Percentiles rank a stretch among this genome's conserved stretches.
These are phyloP conservation scores for Xylariaceae sp. DNA, from an alignment of 2,329 filamentous ascomycete species.

Conservation along the genomic window DNA sequence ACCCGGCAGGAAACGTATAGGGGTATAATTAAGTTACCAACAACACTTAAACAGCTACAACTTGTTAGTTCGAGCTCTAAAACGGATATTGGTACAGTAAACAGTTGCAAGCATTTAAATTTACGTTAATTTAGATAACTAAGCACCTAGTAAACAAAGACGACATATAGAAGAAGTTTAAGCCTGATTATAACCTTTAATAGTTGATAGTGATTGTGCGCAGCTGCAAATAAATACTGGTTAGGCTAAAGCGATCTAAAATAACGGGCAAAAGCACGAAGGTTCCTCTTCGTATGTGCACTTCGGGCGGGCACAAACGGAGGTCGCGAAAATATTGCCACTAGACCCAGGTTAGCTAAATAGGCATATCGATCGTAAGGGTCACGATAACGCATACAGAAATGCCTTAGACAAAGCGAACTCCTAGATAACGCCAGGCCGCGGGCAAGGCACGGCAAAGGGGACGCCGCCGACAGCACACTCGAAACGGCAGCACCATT, in stretches of 20 bases:
- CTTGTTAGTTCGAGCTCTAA: too few relatives aligned
- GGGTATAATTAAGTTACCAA: too few relatives aligned
- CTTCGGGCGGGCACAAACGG: conserved; percentile 1
- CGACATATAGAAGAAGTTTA: conserved; percentile 2
- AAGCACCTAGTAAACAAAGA: not conserved
- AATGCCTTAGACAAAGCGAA: conserved; percentile 1
- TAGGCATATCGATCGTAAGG: conserved; percentile 2
- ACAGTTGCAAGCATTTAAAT: too few relatives aligned
- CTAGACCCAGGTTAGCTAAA: conserved; percentile 3
- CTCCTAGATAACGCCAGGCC: conserved; percentile 1
- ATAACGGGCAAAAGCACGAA: not conserved
- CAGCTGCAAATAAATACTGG: conserved; percentile 1
- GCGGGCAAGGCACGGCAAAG: conserved; percentile 1
- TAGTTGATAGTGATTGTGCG: conserved; percentile 1
- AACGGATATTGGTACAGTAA: too few relatives aligned
- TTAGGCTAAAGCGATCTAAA: not conserved
- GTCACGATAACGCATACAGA: conserved; percentile 1
- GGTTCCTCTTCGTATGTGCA: not conserved
- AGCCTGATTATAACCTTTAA: conserved; percentile 3
- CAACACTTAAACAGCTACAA: too few relatives aligned
- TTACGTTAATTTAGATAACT: too few relatives aligned
- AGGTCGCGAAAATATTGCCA: conserved; percentile 3
- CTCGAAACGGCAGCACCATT: conserved; percentile 2
- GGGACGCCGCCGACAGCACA: conserved; percentile 2
- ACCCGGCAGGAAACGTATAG: conserved; percentile 1